A percentile compares a stretch with the other conserved stretches of the same genome.
phyloP scores from a whole-genome alignment of 2,329 filamentous ascomycete genomes.

The Fusarium agapanthi region DNA sequence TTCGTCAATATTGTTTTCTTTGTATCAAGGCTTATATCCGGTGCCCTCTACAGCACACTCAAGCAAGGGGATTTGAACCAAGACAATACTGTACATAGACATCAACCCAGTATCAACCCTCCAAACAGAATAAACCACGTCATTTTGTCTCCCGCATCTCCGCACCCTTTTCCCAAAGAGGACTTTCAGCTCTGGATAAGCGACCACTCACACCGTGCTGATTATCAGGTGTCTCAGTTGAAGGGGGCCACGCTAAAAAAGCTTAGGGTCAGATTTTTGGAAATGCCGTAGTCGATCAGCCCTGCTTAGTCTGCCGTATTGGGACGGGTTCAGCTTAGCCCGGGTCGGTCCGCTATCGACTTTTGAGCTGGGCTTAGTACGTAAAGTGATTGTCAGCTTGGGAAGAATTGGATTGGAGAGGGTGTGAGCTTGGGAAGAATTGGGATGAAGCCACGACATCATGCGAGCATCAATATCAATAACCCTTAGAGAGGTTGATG shows the following conservation, averaged over 20 bases:
- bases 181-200: conserved; percentile 24
- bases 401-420: not conserved
- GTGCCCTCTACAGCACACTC: too few species aligned
- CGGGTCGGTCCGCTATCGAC: conserved; percentile 12
- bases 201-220: not conserved
- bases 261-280: not conserved
- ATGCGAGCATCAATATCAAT: not conserved
- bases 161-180: conserved; percentile 18
- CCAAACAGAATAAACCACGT: conserved; percentile 19
- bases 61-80: not conserved
- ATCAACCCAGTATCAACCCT: not conserved
- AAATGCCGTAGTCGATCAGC: conserved; percentile 6
- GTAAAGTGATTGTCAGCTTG: not conserved
- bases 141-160: conserved; percentile 1
- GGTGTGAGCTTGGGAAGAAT: not conserved
- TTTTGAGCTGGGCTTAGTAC: not conserved
- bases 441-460: not conserved
- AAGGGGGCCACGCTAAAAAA: not conserved
- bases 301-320: not conserved
- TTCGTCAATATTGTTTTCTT: not conserved
- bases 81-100: not conserved
- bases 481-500: not conserved
- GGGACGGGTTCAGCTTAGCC: not conserved
- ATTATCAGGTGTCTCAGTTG: conserved; percentile 29
- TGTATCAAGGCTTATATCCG: too few species aligned